Conservation (phyloP, 78 protist genomes). For the Chrysochromulina tobinii region DNA sequence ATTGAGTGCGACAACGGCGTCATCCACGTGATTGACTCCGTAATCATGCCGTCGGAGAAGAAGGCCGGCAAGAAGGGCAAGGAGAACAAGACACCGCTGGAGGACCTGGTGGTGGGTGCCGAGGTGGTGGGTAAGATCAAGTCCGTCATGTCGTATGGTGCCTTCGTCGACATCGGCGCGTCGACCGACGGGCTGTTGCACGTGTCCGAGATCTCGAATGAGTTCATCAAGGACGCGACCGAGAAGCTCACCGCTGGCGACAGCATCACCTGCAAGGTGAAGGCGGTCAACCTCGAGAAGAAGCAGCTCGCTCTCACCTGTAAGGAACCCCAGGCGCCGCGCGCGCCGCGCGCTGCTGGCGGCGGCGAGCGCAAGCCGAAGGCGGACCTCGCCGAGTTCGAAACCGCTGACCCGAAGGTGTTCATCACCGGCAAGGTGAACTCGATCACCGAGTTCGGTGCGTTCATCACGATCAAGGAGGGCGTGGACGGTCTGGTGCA, state of each 20-base stretch:
- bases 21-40: too few relatives aligned
- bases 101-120: neutral
- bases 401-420: neutral
- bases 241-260: neutral
- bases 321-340: neutral
- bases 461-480: neutral
- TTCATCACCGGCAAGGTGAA: neutral
- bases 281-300: neutral
- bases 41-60: too few relatives aligned
- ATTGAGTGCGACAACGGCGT: too few relatives aligned
- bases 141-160: neutral
- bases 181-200: conserved; percentile 5
- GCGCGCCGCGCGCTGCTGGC: too few relatives aligned
- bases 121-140: neutral
- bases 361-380: too few relatives aligned
- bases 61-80: too few relatives aligned
- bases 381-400: neutral
- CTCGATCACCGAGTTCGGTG: neutral
- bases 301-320: neutral
- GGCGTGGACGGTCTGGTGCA: conserved; percentile 12
- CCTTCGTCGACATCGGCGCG: neutral
- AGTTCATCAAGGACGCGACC: neutral
- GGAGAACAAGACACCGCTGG: neutral
- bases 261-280: neutral
- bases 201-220: neutral